A percentile compares a stretch with the other conserved stretches of the same genome.
Conservation (phyloP, 768 basidiomycete species). For the Daedaleopsis sinensis region DNA sequence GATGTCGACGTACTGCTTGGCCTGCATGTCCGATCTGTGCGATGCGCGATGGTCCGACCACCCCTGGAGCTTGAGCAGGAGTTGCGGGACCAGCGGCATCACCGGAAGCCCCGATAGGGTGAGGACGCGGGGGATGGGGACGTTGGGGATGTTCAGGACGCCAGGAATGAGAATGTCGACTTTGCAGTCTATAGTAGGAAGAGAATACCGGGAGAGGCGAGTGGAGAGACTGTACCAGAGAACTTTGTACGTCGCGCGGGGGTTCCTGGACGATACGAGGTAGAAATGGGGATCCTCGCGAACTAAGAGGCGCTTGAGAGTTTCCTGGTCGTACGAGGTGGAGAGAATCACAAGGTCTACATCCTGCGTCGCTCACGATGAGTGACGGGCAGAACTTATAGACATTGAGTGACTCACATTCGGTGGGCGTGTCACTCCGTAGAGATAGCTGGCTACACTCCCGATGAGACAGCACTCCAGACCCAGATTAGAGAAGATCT, state of each 20-base stretch:
- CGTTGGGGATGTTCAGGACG: constrained; percentile 28
- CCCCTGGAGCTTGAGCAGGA: constrained; percentile 37
- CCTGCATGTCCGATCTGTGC: constrained; percentile 32
- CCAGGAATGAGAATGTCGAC: constrained; percentile 38
- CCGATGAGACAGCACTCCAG: constrained; percentile 43
- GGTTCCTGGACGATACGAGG: constrained; percentile 11
- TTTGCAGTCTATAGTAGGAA: constrained; percentile 27
- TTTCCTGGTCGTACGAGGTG: constrained; percentile 12
- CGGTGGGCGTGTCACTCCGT: constrained; percentile 41
- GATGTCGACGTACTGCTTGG: constrained; percentile 44
- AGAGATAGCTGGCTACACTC: constrained; percentile 42
- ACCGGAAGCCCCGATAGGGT: constrained; percentile 25
- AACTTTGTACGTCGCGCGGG: constrained; percentile 21
- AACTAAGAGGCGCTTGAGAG: constrained; percentile 21
- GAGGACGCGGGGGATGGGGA: constrained; percentile 20
- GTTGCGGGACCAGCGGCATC: constrained; percentile 33
- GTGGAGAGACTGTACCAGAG: constrained; percentile 16
- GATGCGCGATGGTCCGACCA: constrained; percentile 38
- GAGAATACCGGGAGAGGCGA: constrained; percentile 4
- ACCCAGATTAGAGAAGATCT: constrained; percentile 17
- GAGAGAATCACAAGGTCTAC: constrained; percentile 19
- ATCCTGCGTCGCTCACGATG: constrained; percentile 1
- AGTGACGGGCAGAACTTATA: background rate
- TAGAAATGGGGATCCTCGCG: constrained; percentile 18
- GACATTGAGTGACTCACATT: constrained; percentile 29